Base-by-base conservation (phyloP, 2,329 filamentous ascomycete species). In the Colletotrichum euphorbiae region DNA sequence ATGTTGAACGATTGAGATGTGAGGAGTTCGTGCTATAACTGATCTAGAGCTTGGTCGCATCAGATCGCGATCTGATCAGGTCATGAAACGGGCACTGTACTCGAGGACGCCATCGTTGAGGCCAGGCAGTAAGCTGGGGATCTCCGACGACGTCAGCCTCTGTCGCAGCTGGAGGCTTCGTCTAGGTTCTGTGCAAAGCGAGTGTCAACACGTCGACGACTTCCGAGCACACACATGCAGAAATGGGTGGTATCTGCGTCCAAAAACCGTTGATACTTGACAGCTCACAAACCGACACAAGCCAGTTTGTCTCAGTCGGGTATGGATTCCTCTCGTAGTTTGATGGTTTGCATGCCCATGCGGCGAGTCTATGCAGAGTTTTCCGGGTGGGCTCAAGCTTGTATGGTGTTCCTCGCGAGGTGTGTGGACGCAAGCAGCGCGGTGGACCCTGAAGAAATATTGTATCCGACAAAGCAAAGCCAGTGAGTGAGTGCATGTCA, bases 301-400 rank as follows among this genome's bases (percentile, higher is more conserved):
- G 36, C 24, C 48, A 21, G 24, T 28, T 40, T 59, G 45, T 48
- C 36, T 54, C 54, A 55, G 61, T 43, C n/a, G 11, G 42, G 66
- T 65, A 68, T 50, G 54, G 33, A 65, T 46, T 43, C 66, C 46
- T 24, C 55, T 42, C 46, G 55, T 28, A 42, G 42, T 52, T 28
- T 60, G 48, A 68, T 28, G 65, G 61, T 38, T 15, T 66, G 61
- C 66, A 68, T 60, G 43, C 40, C 46, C 62, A 57, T 69, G 62
- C 62, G 56, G 67, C 67, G 57, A 62, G 42, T 33, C 63, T n/a
- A 62, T 69, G 67, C 67, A 69, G 62, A 66, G 62, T 68, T 68
- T 68, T 68, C 66, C 61, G 43, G 55, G 61, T 68, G 66, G 66
- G 66, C 62, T 65, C 66, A 68, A 68, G 66, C 61, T 50, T 68